Evolutionary conservation across 306 rosid species (phyloP).

Genomic region (Parietaria judaica): DNA sequence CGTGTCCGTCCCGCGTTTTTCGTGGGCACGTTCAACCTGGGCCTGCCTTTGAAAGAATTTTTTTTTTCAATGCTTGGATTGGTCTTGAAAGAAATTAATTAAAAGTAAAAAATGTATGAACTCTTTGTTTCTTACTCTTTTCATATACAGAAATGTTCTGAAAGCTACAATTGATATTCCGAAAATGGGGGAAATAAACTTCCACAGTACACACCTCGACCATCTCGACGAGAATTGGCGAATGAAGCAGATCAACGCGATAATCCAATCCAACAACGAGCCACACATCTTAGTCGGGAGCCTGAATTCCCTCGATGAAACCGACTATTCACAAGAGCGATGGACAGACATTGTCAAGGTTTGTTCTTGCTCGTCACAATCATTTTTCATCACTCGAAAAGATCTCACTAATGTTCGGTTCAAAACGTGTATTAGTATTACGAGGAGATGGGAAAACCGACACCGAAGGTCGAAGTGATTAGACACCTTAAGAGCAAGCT

Average conservation of each 20-base stretch:
- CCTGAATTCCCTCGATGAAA: slow-evolving; percentile 74
- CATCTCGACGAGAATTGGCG: slow-evolving; percentile 95
- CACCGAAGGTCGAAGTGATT: slow-evolving; percentile 79
- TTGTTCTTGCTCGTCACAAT: background rate
- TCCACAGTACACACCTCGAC: slow-evolving; percentile 87
- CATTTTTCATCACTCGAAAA: background rate
- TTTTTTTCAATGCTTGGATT: no score
- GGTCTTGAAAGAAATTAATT: no score
- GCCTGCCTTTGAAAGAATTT: no score
- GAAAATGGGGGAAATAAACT: slow-evolving; percentile 69
- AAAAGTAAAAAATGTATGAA: no score
- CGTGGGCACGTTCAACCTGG: no score
- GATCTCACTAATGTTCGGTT: background rate
- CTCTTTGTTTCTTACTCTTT: background rate
- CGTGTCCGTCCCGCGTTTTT: no score
- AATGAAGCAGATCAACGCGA: slow-evolving; percentile 90
- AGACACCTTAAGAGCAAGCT: slow-evolving; percentile 57
- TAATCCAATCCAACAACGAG: slow-evolving; percentile 58
- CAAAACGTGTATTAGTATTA: slow-evolving; percentile 45
- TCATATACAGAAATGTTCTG: slow-evolving; percentile 62
- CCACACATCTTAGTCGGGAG: slow-evolving; percentile 88
- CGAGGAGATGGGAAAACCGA: slow-evolving; percentile 80
- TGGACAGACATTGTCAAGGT: slow-evolving; percentile 98
- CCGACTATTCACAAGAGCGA: slow-evolving; percentile 88
- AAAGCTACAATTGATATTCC: slow-evolving; percentile 89